Conservation (phyloP, 2,329 filamentous ascomycete species). For the Trichoderma hamatum region DNA sequence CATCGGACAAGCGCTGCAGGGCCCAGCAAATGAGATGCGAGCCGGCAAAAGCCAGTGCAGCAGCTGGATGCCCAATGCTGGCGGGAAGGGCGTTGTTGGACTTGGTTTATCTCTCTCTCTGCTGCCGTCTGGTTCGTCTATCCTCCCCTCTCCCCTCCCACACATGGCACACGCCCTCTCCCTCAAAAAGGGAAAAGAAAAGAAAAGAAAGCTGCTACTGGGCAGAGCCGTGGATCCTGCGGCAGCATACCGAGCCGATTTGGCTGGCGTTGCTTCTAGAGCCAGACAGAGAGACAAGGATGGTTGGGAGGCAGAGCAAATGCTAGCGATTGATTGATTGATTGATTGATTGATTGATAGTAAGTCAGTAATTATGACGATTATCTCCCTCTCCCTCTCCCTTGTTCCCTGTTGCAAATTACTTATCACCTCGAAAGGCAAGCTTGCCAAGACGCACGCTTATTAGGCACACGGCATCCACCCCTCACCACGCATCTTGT, state of each 20-base stretch:
- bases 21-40: slow-evolving; percentile 9
- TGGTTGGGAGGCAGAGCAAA: neutral
- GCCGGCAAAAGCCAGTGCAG: slow-evolving; percentile 6
- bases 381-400: neutral
- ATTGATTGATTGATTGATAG: neutral
- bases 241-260: neutral
- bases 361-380: neutral
- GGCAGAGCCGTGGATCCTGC: neutral
- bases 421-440: neutral
- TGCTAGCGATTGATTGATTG: neutral
- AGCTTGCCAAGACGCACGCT: neutral
- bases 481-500: neutral
- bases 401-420: neutral
- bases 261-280: neutral
- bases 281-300: slow-evolving; percentile 3
- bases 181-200: neutral
- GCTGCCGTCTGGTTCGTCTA: slow-evolving; percentile 1
- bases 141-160: neutral
- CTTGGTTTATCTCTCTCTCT: neutral
- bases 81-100: neutral
- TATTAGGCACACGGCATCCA: slow-evolving; percentile 2
- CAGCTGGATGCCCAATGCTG: slow-evolving; percentile 13
- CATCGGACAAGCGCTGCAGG: neutral
- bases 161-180: neutral
- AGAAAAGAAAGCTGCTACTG: neutral